Percentiles rank a stretch among this genome's conserved stretches.
Evolutionary conservation across 352 stramenopile species (phyloP).

Genomic region (Globisporangium splendens): DNA sequence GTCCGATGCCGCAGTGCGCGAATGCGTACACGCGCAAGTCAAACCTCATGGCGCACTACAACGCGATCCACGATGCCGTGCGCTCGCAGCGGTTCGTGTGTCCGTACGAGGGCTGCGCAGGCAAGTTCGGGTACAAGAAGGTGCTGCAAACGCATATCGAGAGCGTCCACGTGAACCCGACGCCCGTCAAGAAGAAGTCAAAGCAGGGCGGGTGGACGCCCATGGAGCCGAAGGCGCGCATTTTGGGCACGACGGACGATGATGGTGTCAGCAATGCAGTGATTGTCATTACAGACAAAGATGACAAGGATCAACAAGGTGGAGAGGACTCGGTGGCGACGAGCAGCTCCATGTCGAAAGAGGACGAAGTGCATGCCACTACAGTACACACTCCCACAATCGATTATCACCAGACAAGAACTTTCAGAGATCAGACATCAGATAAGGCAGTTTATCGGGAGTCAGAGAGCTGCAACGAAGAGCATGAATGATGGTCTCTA

Average conservation of each 20-base stretch:
- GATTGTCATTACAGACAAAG: neutral
- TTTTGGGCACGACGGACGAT: constrained; percentile 16
- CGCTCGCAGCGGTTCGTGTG: constrained; percentile 68
- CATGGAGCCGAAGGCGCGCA: constrained; percentile 25
- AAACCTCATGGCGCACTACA: constrained; percentile 77
- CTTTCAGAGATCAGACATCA: too few relatives aligned
- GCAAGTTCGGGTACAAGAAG: constrained; percentile 74
- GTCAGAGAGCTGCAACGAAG: too few relatives aligned
- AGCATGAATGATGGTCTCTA: too few relatives aligned
- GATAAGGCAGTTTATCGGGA: too few relatives aligned
- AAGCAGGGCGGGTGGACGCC: constrained; percentile 29
- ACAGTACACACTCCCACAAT: too few relatives aligned
- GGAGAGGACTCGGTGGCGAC: too few relatives aligned
- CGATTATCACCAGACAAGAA: too few relatives aligned
- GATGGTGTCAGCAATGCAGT: neutral
- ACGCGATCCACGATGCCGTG: constrained; percentile 55
- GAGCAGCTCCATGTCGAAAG: too few relatives aligned
- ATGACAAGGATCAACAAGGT: too few relatives aligned
- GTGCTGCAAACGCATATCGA: constrained; percentile 60
- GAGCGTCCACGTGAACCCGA: constrained; percentile 49
- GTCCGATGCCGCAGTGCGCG: constrained; percentile 49
- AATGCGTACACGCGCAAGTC: constrained; percentile 68
- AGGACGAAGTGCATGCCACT: too few relatives aligned
- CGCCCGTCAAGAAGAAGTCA: constrained; percentile 19
- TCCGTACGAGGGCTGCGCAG: constrained; percentile 47